A percentile compares a stretch with the other conserved stretches of the same genome.
Evolutionary conservation across 768 basidiomycete species (phyloP).

Genomic region (Boletus sensibilis): DNA sequence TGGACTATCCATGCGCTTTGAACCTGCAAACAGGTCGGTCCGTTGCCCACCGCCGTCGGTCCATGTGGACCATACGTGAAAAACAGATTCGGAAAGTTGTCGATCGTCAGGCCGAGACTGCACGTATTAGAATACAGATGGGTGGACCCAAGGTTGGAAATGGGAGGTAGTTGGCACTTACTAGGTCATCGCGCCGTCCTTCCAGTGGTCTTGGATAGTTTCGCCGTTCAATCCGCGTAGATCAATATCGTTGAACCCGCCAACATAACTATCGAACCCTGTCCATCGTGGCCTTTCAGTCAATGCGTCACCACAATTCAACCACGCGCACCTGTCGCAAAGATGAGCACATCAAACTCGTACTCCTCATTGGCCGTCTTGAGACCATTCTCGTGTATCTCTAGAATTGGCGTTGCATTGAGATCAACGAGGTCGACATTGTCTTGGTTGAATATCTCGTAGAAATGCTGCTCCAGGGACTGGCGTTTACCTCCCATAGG

Average conservation of each 20-base stretch:
- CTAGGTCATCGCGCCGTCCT: conserved; percentile 14
- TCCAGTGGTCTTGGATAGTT: conserved; percentile 18
- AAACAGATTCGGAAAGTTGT: conserved; percentile 16
- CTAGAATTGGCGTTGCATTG: conserved; percentile 5
- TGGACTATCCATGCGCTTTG: conserved; percentile 10
- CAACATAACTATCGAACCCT: conserved; percentile 14
- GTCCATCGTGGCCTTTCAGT: not conserved
- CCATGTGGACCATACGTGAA: conserved; percentile 13
- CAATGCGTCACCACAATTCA: not conserved
- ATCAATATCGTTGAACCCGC: conserved; percentile 7
- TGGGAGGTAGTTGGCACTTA: not conserved
- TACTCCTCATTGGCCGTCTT: conserved; percentile 7
- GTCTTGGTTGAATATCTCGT: conserved; percentile 16
- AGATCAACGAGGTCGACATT: conserved; percentile 17
- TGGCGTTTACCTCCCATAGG: conserved; percentile 8
- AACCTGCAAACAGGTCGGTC: conserved; percentile 1
- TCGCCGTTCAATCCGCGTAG: conserved; percentile 11
- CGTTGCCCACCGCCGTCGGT: conserved; percentile 12
- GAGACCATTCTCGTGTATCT: conserved; percentile 9
- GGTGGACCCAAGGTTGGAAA: not conserved
- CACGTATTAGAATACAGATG: not conserved
- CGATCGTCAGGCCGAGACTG: conserved; percentile 17
- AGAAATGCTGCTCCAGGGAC: conserved; percentile 10
- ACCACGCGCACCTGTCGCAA: conserved; percentile 14
- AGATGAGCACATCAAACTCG: conserved; percentile 12